A percentile compares a stretch with the other conserved stretches of the same genome.
phyloP scores from a whole-genome alignment of 768 basidiomycete genomes.

The Lyophyllum shimeji region DNA sequence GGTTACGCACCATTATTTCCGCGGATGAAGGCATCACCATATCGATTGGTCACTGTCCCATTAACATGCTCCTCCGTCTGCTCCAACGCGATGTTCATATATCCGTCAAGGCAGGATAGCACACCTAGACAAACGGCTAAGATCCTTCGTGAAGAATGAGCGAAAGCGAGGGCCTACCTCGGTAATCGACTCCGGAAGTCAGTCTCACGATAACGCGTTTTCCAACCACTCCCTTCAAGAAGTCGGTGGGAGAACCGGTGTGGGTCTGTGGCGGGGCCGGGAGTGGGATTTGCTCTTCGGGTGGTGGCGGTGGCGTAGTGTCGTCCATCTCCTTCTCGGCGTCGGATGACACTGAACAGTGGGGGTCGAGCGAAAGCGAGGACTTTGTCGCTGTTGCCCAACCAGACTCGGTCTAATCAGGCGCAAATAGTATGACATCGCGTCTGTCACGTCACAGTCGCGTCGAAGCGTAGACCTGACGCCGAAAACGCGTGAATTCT shows the following conservation, averaged over 20 bases:
- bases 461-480: neutral
- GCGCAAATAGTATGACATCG: neutral
- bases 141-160: neutral
- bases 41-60: conserved; percentile 82
- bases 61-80: conserved; percentile 96
- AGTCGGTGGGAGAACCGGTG: conserved; percentile 88
- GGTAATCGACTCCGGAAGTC: conserved; percentile 91
- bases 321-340: neutral
- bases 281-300: conserved; percentile 19
- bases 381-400: too few species aligned
- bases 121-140: conserved; percentile 53
- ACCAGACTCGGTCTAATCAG: too few species aligned
- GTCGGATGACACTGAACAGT: too few species aligned
- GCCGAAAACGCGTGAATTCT: too few species aligned
- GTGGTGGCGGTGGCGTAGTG: neutral
- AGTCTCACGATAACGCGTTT: conserved; percentile 91
- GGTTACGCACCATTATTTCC: conserved; percentile 81
- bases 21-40: conserved; percentile 94
- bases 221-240: conserved; percentile 94
- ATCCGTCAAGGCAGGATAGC: conserved; percentile 93
- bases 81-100: conserved; percentile 99
- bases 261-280: conserved; percentile 44
- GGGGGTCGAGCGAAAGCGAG: too few species aligned
- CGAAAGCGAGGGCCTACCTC: conserved; percentile 51
- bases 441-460: neutral